Base-by-base conservation (phyloP, 306 rosid species). In the Vigna unguiculata region DNA sequence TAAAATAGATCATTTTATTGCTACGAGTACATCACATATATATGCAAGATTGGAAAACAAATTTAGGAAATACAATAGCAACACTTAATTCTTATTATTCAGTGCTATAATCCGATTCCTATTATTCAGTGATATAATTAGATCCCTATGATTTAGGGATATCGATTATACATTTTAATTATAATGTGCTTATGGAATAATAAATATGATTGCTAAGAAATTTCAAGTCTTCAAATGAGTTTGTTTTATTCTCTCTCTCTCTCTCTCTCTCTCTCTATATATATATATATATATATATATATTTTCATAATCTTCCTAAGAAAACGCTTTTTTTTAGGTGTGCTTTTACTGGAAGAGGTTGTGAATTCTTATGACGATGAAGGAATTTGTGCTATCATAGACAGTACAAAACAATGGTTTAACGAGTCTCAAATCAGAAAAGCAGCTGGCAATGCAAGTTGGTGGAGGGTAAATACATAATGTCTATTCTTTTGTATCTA, bases 401-500 rank as follows among this genome's bases (percentile, higher is more conserved):
- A 87, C 71, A 90, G 90, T n/a, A 91, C 89, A 77, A 87, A 82
- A 82, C 84, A 80, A 74, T 83, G 85, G 74, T 88, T 87, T 61
- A 61, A 52, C 0, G 98, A 90, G 71, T 94, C 97, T 41, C 93
- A 90, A 79, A 85, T 74, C 61, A 85, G 87, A 84, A 90, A 86
- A 69, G 89, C 61, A 61, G 80, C 90, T 49, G 97, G 95, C 72
- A 86, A 78, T 84, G 41, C 88, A 61, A 83, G 71, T 75, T 94
- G 98, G 98, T 94, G 98, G 97, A 90, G 88, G 86, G 98, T 94
- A 84, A 83, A 86, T 81, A 55, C 41, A 63, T n/a, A 66, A 32
- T 52, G 30, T 76, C 43, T 63, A 17, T 83, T 75, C 43, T 60
- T 69, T 66, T 57, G 12, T 43, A 72, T 77, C 32, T 60, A 43